Evolutionary conservation across 306 rosid species (phyloP).

Genomic region (Alnus glutinosa): DNA sequence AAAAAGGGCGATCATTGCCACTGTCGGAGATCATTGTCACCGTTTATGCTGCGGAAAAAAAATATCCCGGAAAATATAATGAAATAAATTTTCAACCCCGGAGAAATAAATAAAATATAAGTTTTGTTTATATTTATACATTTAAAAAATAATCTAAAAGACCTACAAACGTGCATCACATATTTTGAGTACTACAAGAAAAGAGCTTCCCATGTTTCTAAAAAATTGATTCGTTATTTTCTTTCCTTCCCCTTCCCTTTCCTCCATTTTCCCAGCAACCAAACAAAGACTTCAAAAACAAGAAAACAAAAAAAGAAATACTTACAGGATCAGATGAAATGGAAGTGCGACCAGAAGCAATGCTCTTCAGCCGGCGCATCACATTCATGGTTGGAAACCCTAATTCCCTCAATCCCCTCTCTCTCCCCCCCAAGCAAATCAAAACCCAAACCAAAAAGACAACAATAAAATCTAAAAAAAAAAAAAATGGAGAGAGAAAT

Average conservation of each 20-base stretch:
- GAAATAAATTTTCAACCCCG: too few species aligned
- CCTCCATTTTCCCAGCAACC: slow-evolving; percentile 10
- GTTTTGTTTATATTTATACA: too few species aligned
- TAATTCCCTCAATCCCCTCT: slow-evolving; percentile 31
- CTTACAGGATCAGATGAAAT: slow-evolving; percentile 93
- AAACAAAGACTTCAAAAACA: slow-evolving; percentile 1
- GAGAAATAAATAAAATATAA: too few species aligned
- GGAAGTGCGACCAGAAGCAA: slow-evolving; percentile 93
- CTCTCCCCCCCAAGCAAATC: neutral
- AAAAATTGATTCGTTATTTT: neutral
- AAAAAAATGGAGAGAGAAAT: slow-evolving; percentile 50
- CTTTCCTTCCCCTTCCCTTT: neutral
- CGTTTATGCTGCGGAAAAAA: too few species aligned
- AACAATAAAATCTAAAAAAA: neutral
- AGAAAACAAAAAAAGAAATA: neutral
- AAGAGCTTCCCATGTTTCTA: neutral
- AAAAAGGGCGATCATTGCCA: too few species aligned
- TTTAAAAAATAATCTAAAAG: too few species aligned
- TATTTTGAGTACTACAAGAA: too few species aligned
- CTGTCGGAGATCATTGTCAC: too few species aligned
- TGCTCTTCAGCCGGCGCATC: slow-evolving; percentile 98
- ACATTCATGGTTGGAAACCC: slow-evolving; percentile 75
- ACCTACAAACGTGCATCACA: too few species aligned
- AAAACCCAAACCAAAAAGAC: neutral
- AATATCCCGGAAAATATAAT: too few species aligned